Conservation (phyloP, 768 basidiomycete species). For the Tylopilus subfusipes region DNA sequence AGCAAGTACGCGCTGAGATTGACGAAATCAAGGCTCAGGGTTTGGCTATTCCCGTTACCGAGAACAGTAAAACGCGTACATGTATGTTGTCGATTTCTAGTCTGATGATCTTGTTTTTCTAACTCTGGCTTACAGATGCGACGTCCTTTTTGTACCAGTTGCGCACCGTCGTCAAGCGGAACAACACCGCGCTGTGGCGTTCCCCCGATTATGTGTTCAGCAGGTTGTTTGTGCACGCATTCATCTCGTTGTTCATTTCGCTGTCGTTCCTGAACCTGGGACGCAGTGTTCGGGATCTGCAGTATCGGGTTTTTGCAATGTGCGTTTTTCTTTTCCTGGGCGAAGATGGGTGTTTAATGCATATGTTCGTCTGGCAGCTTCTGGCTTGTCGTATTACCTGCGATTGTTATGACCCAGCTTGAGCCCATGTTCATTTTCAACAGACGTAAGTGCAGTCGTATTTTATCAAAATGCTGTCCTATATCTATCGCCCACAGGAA, state of each 20-base stretch:
- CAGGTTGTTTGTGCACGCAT: slow-evolving; percentile 70
- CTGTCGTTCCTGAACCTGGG: slow-evolving; percentile 79
- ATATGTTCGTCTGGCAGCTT: slow-evolving; percentile 38
- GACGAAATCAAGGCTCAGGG: slow-evolving; percentile 45
- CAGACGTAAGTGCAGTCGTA: slow-evolving; percentile 40
- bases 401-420: slow-evolving; percentile 65
- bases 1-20: slow-evolving; percentile 42
- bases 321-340: slow-evolving; percentile 31
- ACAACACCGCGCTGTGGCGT: slow-evolving; percentile 72
- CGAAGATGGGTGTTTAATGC: not conserved
- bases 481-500: slow-evolving; percentile 22
- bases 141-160: slow-evolving; percentile 77
- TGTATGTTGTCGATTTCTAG: slow-evolving; percentile 35
- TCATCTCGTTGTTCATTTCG: slow-evolving; percentile 68
- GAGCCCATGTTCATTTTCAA: slow-evolving; percentile 82
- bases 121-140: slow-evolving; percentile 47
- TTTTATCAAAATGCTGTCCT: not conserved
- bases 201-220: slow-evolving; percentile 85
- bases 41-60: slow-evolving; percentile 39
- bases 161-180: slow-evolving; percentile 59
- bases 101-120: not conserved
- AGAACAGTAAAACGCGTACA: slow-evolving; percentile 41
- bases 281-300: slow-evolving; percentile 58
- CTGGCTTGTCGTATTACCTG: slow-evolving; percentile 65
- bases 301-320: slow-evolving; percentile 82